phyloP scores from a whole-genome alignment of 2,329 filamentous ascomycete genomes.

The Sclerotinia sclerotiorum region DNA sequence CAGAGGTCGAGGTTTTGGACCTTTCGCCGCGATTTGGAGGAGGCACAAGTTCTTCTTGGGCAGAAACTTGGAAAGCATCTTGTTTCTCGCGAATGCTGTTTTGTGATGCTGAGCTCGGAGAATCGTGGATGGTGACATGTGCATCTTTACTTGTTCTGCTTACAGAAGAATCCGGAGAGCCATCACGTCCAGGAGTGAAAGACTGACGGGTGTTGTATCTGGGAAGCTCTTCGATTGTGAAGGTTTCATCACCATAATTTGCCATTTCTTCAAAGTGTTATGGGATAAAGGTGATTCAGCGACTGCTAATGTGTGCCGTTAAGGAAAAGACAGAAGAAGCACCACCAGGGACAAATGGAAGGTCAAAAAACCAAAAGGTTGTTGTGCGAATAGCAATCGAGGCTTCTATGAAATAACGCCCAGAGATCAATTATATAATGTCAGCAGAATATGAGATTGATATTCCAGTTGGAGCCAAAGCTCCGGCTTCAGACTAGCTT shows the following conservation, averaged over 20 bases:
- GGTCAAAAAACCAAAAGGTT: background rate
- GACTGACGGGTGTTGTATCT: background rate
- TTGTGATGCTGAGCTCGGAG: background rate
- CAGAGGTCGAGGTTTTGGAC: background rate
- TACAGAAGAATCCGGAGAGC: background rate
- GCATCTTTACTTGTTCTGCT: background rate
- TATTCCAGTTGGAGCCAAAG: background rate
- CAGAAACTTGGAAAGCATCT: background rate
- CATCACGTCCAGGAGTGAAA: background rate
- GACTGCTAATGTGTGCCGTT: background rate
- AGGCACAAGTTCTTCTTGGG: constrained; percentile 6
- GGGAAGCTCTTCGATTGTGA: constrained; percentile 6
- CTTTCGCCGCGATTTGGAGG: background rate
- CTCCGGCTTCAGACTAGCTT: background rate
- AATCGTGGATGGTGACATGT: constrained; percentile 8
- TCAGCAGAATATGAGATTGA: background rate
- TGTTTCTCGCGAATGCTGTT: background rate
- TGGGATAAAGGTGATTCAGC: background rate
- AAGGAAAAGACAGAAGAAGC: background rate
- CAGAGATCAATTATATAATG: constrained; percentile 5
- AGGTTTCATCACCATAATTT: background rate
- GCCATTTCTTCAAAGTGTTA: background rate
- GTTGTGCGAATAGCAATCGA: background rate
- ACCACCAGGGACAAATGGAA: background rate
- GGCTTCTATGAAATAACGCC: background rate